These are phyloP conservation scores for Puccinia triticina DNA, from an alignment of 1,284 basidiomycete species.

Conservation along the genomic window DNA sequence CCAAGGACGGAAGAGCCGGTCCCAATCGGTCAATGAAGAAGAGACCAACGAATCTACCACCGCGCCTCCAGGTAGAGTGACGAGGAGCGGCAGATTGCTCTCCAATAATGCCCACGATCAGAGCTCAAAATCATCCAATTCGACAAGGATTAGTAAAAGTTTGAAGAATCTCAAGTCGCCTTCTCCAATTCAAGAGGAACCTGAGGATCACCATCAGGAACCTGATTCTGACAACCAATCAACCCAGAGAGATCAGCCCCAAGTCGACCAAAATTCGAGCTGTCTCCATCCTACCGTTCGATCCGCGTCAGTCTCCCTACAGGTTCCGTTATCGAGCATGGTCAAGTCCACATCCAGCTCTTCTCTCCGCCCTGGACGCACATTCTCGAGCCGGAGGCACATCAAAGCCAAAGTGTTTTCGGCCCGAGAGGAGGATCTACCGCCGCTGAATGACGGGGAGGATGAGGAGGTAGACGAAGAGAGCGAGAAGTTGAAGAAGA, in stretches of 20 bases:
- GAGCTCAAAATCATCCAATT: conserved; percentile 13
- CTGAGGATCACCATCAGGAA: neutral
- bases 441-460: conserved; percentile 54
- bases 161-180: conserved; percentile 27
- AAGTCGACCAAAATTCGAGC: conserved; percentile 24
- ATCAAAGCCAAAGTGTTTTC: conserved; percentile 54
- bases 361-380: conserved; percentile 55
- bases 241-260: neutral
- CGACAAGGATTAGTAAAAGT: conserved; percentile 9
- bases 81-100: neutral
- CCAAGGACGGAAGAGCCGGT: conserved; percentile 25
- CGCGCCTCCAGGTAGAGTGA: neutral
- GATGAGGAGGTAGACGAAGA: conserved; percentile 53
- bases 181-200: conserved; percentile 29
- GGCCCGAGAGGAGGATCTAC: conserved; percentile 56
- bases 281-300: conserved; percentile 42
- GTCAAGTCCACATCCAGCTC: conserved; percentile 41
- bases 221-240: conserved; percentile 5
- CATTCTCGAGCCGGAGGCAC: conserved; percentile 54
- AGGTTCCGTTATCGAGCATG: conserved; percentile 14
- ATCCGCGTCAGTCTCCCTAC: conserved; percentile 51
- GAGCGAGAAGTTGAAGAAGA: conserved; percentile 52
- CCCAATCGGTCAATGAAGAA: conserved; percentile 38
- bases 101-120: neutral
- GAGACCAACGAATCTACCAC: neutral